These are phyloP conservation scores for Porphyra umbilicalis DNA, from an alignment of 31 red algal species.

Conservation along the genomic window DNA sequence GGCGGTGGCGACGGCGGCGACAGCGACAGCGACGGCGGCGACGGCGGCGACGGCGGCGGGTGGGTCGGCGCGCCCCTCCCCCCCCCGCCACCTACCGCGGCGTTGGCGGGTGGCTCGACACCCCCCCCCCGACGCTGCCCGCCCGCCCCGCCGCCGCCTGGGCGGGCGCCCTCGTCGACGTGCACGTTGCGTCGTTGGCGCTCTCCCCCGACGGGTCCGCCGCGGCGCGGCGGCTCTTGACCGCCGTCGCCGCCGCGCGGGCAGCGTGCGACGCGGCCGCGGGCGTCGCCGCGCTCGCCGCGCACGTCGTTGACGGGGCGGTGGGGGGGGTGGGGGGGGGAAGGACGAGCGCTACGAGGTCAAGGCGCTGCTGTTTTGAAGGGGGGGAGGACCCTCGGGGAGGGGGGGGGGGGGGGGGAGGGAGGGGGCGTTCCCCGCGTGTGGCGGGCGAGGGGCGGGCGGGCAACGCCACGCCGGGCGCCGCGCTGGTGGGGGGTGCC, in stretches of 20 bases:
- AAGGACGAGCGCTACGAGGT: background rate
- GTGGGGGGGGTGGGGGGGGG: background rate
- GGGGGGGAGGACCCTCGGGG: background rate
- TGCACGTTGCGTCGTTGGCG: background rate
- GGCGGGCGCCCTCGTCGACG: background rate
- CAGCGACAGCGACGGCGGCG: background rate
- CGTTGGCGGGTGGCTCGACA: background rate
- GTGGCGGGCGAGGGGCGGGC: too few relatives aligned
- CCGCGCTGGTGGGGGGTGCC: too few relatives aligned
- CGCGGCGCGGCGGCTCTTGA: background rate
- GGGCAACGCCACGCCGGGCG: too few relatives aligned
- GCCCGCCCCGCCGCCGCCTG: background rate
- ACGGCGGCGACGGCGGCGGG: background rate
- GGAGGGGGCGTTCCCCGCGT: too few relatives aligned
- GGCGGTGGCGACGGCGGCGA: background rate
- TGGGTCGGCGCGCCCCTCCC: background rate
- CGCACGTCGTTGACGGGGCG: background rate
- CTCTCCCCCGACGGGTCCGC: background rate
- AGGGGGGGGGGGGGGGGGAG: too few relatives aligned
- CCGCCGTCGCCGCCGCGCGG: background rate
- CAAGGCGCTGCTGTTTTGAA: background rate
- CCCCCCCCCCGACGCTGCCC: background rate
- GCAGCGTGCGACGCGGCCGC: background rate
- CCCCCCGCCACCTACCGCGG: background rate
- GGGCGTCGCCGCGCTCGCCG: background rate